Evolutionary conservation across 257 asterid genomes (phyloP).

Genomic region (Voacanga thouarsii): DNA sequence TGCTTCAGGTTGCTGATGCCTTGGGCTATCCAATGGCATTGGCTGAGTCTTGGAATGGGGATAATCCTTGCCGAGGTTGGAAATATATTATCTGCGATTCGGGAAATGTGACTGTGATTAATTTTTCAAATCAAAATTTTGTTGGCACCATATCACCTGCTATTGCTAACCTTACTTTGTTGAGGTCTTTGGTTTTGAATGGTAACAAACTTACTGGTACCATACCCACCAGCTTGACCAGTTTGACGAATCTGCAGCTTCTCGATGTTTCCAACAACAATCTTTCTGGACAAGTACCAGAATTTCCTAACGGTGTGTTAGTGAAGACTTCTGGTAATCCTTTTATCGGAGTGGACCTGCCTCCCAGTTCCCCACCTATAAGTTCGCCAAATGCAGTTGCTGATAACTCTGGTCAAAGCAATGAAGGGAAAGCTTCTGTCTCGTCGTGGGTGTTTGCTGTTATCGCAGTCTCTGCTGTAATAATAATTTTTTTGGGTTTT

Average conservation of each 20-base stretch:
- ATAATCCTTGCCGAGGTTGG: conserved; percentile 67
- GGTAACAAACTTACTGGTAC: conserved; percentile 60
- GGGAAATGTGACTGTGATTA: conserved; percentile 50
- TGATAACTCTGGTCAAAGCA: not conserved
- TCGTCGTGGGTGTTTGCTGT: conserved; percentile 31
- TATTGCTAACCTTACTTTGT: conserved; percentile 42
- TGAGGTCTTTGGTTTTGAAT: conserved; percentile 42
- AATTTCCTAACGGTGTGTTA: conserved; percentile 34
- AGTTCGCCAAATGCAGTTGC: conserved; percentile 4
- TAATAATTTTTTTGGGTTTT: conserved; percentile 17
- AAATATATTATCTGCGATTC: conserved; percentile 45
- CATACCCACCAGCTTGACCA: conserved; percentile 55
- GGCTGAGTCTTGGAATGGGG: conserved; percentile 73
- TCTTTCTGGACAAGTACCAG: conserved; percentile 67
- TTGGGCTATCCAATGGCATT: conserved; percentile 55
- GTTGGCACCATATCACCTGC: conserved; percentile 62
- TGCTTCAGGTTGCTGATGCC: conserved; percentile 50
- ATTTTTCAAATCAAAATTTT: conserved; percentile 55
- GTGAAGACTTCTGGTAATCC: conserved; percentile 50
- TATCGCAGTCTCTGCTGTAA: conserved; percentile 20
- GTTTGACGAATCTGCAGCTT: conserved; percentile 39
- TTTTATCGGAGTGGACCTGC: conserved; percentile 51
- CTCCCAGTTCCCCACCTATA: conserved; percentile 28
- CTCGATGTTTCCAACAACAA: conserved; percentile 81
- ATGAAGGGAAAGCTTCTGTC: conserved; percentile 4